Conservation (phyloP, 2,329 filamentous ascomycete species). For the Chalaropsis thielavioides region DNA sequence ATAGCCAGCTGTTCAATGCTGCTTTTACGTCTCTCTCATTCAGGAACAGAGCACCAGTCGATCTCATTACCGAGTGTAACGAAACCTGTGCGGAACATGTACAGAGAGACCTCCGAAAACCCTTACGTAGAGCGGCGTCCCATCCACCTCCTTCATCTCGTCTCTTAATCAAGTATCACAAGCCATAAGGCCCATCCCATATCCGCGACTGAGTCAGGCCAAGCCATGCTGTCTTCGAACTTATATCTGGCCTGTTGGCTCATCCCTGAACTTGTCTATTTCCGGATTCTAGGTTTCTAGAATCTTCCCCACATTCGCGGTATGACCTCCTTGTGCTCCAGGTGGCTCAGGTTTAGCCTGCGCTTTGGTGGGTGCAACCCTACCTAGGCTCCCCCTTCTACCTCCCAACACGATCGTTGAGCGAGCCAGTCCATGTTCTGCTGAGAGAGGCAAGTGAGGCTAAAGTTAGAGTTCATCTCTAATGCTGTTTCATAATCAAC, state of each 20-base stretch:
- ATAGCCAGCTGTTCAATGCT: not conserved
- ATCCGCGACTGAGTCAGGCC: not conserved
- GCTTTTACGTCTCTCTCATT: not conserved
- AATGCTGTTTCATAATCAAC: not conserved
- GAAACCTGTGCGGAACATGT: not conserved
- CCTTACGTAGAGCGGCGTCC: too few relatives aligned
- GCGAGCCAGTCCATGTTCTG: not conserved
- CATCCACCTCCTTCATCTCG: not conserved
- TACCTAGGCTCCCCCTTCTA: not conserved
- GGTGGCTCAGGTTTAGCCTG: not conserved
- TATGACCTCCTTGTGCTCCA: not conserved
- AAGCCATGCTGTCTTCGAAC: not conserved
- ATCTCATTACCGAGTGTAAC: not conserved
- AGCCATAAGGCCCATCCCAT: not conserved
- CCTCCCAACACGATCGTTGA: not conserved
- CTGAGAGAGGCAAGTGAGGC: not conserved
- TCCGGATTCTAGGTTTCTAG: slow-evolving; percentile 11
- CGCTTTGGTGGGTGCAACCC: not conserved
- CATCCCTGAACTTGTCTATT: slow-evolving; percentile 10
- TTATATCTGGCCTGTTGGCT: slow-evolving; percentile 13
- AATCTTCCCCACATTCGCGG: slow-evolving; percentile 11
- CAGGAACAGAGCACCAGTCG: not conserved
- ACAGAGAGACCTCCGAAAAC: not conserved
- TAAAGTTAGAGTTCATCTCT: not conserved
- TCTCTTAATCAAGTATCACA: not conserved